phyloP scores from a whole-genome alignment of 2,329 filamentous ascomycete species.

The Gaeumannomyces sp. region DNA sequence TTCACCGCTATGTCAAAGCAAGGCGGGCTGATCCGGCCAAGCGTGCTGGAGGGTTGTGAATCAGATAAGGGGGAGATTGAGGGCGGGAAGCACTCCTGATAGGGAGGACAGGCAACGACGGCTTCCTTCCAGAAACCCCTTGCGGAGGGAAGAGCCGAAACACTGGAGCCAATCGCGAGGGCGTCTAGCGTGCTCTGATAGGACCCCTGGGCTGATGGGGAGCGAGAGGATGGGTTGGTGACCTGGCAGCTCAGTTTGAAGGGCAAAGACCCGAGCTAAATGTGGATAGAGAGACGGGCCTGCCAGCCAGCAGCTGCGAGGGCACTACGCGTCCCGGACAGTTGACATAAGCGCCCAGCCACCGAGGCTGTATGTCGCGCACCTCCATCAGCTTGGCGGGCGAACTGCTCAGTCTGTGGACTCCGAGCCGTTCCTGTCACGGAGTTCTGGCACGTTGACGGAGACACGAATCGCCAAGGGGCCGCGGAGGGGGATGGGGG shows the following conservation, averaged over 20 bases:
- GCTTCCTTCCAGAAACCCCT: not conserved
- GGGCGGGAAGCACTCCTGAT: no score
- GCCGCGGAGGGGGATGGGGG: no score
- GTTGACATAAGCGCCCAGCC: not conserved
- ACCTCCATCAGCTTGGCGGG: not conserved
- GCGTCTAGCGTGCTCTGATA: not conserved
- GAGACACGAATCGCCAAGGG: not conserved
- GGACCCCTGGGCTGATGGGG: not conserved
- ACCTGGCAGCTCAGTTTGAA: not conserved
- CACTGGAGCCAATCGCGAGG: not conserved
- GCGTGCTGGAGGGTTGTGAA: not conserved
- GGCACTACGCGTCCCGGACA: not conserved
- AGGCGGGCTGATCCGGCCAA: not conserved
- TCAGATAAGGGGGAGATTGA: not conserved
- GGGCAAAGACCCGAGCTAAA: not conserved
- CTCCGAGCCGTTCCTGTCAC: not conserved
- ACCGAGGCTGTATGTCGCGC: not conserved
- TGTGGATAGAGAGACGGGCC: not conserved
- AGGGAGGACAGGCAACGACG: no score
- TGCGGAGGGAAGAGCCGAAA: not conserved
- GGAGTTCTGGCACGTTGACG: not conserved
- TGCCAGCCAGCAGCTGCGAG: not conserved
- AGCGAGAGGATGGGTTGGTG: not conserved
- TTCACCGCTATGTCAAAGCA: not conserved
- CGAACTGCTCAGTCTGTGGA: not conserved